Evolutionary conservation across 805 yeast genomes (phyloP).

Genomic region (Metschnikowia noctiluminum): DNA sequence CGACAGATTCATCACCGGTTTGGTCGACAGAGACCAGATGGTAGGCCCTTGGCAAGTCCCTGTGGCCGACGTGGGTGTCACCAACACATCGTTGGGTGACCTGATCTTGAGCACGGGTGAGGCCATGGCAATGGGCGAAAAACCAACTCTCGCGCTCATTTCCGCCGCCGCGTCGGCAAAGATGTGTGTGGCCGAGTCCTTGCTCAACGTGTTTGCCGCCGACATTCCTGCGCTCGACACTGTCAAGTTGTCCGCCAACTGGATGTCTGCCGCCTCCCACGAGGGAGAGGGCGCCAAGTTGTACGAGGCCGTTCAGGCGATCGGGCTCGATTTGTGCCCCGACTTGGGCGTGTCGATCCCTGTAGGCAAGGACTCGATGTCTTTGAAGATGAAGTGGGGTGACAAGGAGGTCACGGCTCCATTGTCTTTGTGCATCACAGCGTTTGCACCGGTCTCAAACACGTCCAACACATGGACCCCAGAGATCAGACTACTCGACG

Average conservation of each 20-base stretch:
- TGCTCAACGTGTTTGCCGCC: slow-evolving; percentile 85
- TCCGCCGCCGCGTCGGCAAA: slow-evolving; percentile 90
- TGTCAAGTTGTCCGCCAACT: slow-evolving; percentile 90
- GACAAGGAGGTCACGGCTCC: slow-evolving; percentile 95
- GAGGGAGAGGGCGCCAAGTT: slow-evolving; percentile 93
- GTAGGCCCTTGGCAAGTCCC: slow-evolving; percentile 99
- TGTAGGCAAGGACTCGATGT: slow-evolving; percentile 98
- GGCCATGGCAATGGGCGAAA: slow-evolving; percentile 96
- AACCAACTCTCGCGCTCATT: slow-evolving; percentile 84
- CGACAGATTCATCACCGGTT: slow-evolving; percentile 95
- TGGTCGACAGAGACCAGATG: slow-evolving; percentile 95
- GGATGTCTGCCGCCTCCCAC: slow-evolving; percentile 98
- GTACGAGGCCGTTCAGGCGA: slow-evolving; percentile 95
- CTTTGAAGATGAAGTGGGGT: slow-evolving; percentile 98
- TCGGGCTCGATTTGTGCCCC: slow-evolving; percentile 92
- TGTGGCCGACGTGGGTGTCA: slow-evolving; percentile 96
- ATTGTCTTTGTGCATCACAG: slow-evolving; percentile 82
- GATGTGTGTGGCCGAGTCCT: slow-evolving; percentile 92
- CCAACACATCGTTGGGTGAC: slow-evolving; percentile 84
- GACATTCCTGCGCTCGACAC: slow-evolving; percentile 72
- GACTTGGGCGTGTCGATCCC: slow-evolving; percentile 89
- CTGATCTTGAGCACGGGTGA: slow-evolving; percentile 79
- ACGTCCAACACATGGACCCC: slow-evolving; percentile 97
- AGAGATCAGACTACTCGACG: slow-evolving; percentile 49
- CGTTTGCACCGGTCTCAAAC: slow-evolving; percentile 82